These are phyloP conservation scores for Cyberlindnera veronae DNA, from an alignment of 805 yeast species.

Conservation along the genomic window DNA sequence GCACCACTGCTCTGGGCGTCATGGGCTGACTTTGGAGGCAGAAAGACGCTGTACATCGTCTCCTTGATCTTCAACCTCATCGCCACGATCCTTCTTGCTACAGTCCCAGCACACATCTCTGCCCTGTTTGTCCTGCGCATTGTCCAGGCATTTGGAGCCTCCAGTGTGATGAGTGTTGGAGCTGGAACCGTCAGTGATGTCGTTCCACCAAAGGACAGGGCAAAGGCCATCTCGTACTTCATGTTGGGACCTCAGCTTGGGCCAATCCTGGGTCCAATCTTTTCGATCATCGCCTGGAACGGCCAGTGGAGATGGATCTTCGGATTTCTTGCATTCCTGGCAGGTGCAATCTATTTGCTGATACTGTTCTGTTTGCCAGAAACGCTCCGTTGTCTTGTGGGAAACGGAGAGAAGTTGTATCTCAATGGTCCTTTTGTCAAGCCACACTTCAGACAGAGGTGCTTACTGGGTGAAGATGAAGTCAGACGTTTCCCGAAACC, in stretches of 20 bases:
- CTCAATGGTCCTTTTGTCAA: slow-evolving; percentile 26
- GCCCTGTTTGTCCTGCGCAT: slow-evolving; percentile 63
- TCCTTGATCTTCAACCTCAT: slow-evolving; percentile 57
- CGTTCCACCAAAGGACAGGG: slow-evolving; percentile 62
- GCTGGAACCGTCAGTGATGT: slow-evolving; percentile 88
- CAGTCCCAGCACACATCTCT: slow-evolving; percentile 58
- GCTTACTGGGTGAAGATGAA: slow-evolving; percentile 10
- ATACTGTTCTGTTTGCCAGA: slow-evolving; percentile 70
- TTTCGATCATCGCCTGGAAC: slow-evolving; percentile 65
- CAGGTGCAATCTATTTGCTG: slow-evolving; percentile 49
- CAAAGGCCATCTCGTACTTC: slow-evolving; percentile 77
- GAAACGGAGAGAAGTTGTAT: slow-evolving; percentile 39
- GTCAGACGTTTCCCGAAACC: slow-evolving; percentile 39
- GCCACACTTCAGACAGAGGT: slow-evolving; percentile 31
- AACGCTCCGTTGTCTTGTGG: slow-evolving; percentile 64
- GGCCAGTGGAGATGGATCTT: slow-evolving; percentile 85
- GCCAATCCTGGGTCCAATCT: slow-evolving; percentile 80
- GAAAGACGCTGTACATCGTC: slow-evolving; percentile 60
- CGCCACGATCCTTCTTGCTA: slow-evolving; percentile 64
- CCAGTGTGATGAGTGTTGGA: slow-evolving; percentile 86
- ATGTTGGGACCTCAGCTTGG: slow-evolving; percentile 88
- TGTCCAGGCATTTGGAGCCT: slow-evolving; percentile 81
- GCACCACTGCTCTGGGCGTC: slow-evolving; percentile 57
- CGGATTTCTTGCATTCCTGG: slow-evolving; percentile 69
- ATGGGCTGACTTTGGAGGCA: slow-evolving; percentile 53